Evolutionary conservation across 345 rosid genomes (phyloP).

Genomic region (Erysimum cheiranthoides): DNA sequence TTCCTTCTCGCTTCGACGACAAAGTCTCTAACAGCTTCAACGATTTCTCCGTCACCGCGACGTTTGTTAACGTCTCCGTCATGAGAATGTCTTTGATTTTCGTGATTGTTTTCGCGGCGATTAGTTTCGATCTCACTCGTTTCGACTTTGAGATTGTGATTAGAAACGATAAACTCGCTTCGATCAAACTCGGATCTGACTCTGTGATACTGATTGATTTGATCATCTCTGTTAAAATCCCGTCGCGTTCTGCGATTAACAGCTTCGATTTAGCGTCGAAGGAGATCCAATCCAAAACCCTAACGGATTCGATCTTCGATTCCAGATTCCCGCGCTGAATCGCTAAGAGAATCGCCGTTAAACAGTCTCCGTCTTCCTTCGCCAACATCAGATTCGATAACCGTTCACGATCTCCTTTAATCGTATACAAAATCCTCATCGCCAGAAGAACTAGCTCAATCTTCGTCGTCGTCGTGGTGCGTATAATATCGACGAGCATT

Average conservation of each 20-base stretch:
- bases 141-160: slow-evolving; percentile 58
- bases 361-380: slow-evolving; percentile 44
- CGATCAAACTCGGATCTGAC: slow-evolving; percentile 56
- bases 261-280: slow-evolving; percentile 59
- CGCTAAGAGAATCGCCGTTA: slow-evolving; percentile 55
- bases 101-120: slow-evolving; percentile 46
- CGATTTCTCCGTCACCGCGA: slow-evolving; percentile 65
- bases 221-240: slow-evolving; percentile 52
- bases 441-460: slow-evolving; percentile 50
- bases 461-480: slow-evolving; percentile 16
- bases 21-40: slow-evolving; percentile 66
- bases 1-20: slow-evolving; percentile 70
- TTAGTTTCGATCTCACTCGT: slow-evolving; percentile 58
- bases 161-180: slow-evolving; percentile 63
- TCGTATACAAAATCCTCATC: slow-evolving; percentile 54
- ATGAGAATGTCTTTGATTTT: slow-evolving; percentile 54
- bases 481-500: slow-evolving; percentile 57
- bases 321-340: slow-evolving; percentile 55
- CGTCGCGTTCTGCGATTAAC: slow-evolving; percentile 62
- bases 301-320: slow-evolving; percentile 60
- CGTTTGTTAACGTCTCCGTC: slow-evolving; percentile 35
- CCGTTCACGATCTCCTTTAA: slow-evolving; percentile 48
- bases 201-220: slow-evolving; percentile 49
- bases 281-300: slow-evolving; percentile 66
- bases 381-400: slow-evolving; percentile 50